Evolutionary conservation across 2,329 filamentous ascomycete genomes (phyloP).

Genomic region (Hypoxylon sp.): DNA sequence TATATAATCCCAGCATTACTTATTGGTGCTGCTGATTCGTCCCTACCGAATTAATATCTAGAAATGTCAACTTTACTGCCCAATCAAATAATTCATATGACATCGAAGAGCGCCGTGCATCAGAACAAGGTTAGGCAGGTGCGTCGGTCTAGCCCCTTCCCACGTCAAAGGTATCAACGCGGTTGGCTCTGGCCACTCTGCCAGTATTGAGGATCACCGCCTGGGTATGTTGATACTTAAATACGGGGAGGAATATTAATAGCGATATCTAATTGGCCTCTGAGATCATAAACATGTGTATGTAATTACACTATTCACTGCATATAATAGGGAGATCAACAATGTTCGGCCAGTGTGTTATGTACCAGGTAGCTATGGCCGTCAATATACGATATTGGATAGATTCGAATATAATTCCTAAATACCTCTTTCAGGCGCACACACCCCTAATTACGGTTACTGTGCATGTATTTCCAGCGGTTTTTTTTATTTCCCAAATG

Average conservation of each 20-base stretch:
- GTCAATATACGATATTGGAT: too few relatives aligned
- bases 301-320: neutral
- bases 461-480: neutral
- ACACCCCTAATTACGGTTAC: neutral
- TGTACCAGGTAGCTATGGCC: neutral
- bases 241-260: neutral
- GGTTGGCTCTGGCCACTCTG: neutral
- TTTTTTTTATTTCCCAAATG: neutral
- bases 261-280: neutral
- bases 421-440: neutral
- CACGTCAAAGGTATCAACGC: neutral
- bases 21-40: neutral
- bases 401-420: too few relatives aligned
- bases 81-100: neutral
- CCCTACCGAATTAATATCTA: neutral
- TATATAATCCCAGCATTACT: neutral
- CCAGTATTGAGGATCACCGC: neutral
- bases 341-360: neutral
- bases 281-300: neutral
- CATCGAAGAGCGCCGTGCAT: neutral
- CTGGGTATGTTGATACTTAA: neutral
- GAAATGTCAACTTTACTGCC: neutral
- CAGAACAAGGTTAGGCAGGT: neutral
- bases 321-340: neutral
- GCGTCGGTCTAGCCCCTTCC: neutral